Conservation (phyloP, 306 rosid species). For the barrel medic (Medicago truncatula) region MtrunA17r5.0-ANR NC_053045.1:33646001-33646500, state of each 20-base stretch:
- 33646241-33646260: neutral
- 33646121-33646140: slow-evolving; percentile 34
- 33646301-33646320: neutral
- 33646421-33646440: neutral
- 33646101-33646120: neutral
- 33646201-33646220: neutral
- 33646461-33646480: neutral
- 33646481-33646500: neutral
- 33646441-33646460: neutral
- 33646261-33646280: neutral
- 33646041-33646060: neutral
- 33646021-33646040: slow-evolving; percentile 16
- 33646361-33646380: neutral
- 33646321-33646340: neutral
- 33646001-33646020: neutral
- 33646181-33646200: slow-evolving; percentile 68
- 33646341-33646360: neutral
- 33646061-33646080: neutral
- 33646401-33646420: neutral
- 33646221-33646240: slow-evolving; percentile 1
- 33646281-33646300: neutral
- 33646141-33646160: neutral
- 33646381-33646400: neutral
- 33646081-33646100: neutral
- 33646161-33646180: slow-evolving; percentile 59